These are phyloP conservation scores for Cadophora sp. DNA, from an alignment of 2,329 filamentous ascomycete species.

Conservation along the genomic window DNA sequence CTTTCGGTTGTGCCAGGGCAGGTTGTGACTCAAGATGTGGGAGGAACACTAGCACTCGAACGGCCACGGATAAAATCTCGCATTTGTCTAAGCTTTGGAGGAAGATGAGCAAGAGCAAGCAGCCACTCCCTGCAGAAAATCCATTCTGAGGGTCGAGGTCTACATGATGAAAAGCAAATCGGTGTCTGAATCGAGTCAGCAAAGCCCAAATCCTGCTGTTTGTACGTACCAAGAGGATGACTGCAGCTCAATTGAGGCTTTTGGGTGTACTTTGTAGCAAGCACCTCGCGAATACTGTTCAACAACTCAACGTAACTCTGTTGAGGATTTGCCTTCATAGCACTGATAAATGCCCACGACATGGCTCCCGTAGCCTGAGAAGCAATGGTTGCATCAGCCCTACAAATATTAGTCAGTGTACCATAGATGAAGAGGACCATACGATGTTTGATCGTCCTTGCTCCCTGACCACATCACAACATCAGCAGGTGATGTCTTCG, in stretches of 20 bases:
- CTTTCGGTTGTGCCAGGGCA: too few relatives aligned
- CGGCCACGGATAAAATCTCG: background rate
- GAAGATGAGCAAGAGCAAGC: background rate
- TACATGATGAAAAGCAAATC: slow-evolving; percentile 17
- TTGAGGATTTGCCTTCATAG: slow-evolving; percentile 87
- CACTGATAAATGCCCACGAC: slow-evolving; percentile 93
- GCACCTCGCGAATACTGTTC: slow-evolving; percentile 89
- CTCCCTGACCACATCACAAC: slow-evolving; percentile 98
- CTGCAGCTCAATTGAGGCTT: slow-evolving; percentile 95
- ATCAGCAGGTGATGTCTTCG: slow-evolving; percentile 92
- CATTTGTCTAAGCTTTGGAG: background rate
- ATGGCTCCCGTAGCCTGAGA: slow-evolving; percentile 91
- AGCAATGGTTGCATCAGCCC: slow-evolving; percentile 84
- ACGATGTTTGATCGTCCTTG: slow-evolving; percentile 94
- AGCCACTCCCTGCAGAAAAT: background rate
- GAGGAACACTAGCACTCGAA: background rate
- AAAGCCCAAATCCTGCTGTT: background rate
- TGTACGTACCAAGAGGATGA: slow-evolving; percentile 79
- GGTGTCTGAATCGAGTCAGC: slow-evolving; percentile 6
- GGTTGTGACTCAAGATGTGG: too few relatives aligned
- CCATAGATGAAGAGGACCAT: slow-evolving; percentile 50
- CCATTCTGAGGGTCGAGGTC: background rate
- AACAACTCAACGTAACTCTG: slow-evolving; percentile 94
- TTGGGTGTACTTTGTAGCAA: slow-evolving; percentile 84
- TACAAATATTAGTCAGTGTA: background rate